Base-by-base conservation (phyloP, 2,329 filamentous ascomycete species). In the Aspergillus arachidicola region DNA sequence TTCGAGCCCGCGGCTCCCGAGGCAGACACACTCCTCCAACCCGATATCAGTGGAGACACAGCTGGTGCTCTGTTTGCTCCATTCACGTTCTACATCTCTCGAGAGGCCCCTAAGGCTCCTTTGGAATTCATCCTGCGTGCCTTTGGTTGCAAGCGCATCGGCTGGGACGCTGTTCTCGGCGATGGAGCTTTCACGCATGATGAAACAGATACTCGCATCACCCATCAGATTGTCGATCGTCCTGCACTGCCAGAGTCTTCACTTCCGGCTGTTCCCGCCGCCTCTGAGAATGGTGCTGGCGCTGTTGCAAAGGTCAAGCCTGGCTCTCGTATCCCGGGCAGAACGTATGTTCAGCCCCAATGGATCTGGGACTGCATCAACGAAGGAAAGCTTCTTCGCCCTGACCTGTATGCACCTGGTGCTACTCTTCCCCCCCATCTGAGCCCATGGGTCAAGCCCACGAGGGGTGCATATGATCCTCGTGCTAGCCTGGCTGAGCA, bases 331-430 rank as follows among this genome's bases (percentile, higher is more conserved):
- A 90, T 98, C 65, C 93, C 94, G n/a, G 94, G 94, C 41, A 87
- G 95, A 68, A 93, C 89, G 67, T 99, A 99, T 71, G 82, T 99
- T 61, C 95, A 99, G 81, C 95, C 95, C 23, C 95, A 99, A 77
- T 99, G 96, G 94, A 89, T 99, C 4, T 99, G 95, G 95, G 95
- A 99, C 75, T 94, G 92, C 72, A 83, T 97, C 76, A 99, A 99
- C 76, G 92, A 95, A 53, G 92, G 93, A 66, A 93, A 94, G 78
- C 82, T 99, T 61, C 89, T 97, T 76, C 86, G 91, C 68, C 88
- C 94, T 36, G 93, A 97, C 74, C 80, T 94, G 41, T 99, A 99
- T 73, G 92, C 90, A 0, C 95, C 95, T 2, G 95, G 95, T 21
- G 91, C 94, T 21, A 89, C 92, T 69, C 84, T 99, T 36, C 95